Evolutionary conservation across 2,329 filamentous ascomycete species (phyloP).

Genomic region (Aspergillus arachidicola): DNA sequence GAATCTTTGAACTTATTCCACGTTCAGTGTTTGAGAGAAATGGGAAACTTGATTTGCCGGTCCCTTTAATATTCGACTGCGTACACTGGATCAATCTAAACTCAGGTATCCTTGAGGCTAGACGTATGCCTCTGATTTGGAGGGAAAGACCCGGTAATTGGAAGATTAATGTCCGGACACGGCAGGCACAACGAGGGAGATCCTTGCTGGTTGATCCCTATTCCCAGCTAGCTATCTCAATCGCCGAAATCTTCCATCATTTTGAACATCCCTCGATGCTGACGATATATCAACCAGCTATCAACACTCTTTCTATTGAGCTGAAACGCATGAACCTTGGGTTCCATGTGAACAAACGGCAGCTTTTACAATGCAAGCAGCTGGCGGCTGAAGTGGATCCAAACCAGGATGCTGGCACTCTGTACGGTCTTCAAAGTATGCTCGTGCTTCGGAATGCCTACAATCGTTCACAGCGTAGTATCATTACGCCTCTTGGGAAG

Average conservation of each 20-base stretch:
- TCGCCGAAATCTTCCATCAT: constrained; percentile 50
- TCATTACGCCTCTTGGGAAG: constrained; percentile 57
- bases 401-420: constrained; percentile 62
- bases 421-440: constrained; percentile 62
- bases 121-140: constrained; percentile 50
- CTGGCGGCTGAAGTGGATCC: constrained; percentile 56
- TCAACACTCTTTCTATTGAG: constrained; percentile 47
- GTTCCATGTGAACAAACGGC: constrained; percentile 53
- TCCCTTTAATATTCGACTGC: constrained; percentile 53
- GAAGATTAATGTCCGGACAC: constrained; percentile 37
- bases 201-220: constrained; percentile 54
- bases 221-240: constrained; percentile 28
- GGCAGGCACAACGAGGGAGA: constrained; percentile 29
- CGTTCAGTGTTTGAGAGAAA: constrained; percentile 25
- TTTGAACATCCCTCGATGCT: constrained; percentile 54
- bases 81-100: constrained; percentile 49
- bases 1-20: constrained; percentile 39
- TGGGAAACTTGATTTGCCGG: constrained; percentile 53
- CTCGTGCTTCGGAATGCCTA: constrained; percentile 54
- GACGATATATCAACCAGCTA: constrained; percentile 50
- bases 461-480: constrained; percentile 48
- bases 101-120: constrained; percentile 54
- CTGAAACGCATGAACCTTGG: constrained; percentile 56
- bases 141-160: constrained; percentile 37
- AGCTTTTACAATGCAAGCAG: constrained; percentile 52